A percentile compares a stretch with the other conserved stretches of the same genome.
Conservation (phyloP, 2,329 filamentous ascomycete genomes). For the Dothideomycetidae sp. region DNA sequence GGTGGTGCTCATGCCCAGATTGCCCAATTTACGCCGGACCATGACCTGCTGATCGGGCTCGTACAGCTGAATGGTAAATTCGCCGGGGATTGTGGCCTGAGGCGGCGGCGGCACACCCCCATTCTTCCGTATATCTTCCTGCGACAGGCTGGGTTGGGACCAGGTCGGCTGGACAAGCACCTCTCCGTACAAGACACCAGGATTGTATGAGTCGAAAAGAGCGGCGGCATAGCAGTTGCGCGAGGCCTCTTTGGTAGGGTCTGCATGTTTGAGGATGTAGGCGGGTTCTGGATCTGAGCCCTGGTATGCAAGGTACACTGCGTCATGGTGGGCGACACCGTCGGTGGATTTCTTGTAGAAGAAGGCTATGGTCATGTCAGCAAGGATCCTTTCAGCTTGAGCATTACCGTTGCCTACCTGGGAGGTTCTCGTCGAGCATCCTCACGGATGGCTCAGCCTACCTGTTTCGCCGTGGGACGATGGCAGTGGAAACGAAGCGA, state of each 20-base stretch:
- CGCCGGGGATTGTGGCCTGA: slow-evolving; percentile 58
- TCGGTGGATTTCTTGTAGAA: slow-evolving; percentile 42
- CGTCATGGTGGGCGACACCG: slow-evolving; percentile 37
- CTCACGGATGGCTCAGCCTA: no score
- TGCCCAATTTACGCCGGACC: slow-evolving; percentile 56
- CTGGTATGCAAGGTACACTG: slow-evolving; percentile 48
- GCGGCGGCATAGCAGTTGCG: slow-evolving; percentile 78
- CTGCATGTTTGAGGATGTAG: slow-evolving; percentile 65
- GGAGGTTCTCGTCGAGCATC: slow-evolving; percentile 93
- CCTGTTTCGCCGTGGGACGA: no score
- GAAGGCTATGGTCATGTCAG: slow-evolving; percentile 30
- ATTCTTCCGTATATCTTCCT: slow-evolving; percentile 60
- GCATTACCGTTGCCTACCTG: slow-evolving; percentile 22
- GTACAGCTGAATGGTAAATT: slow-evolving; percentile 79
- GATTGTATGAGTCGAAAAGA: slow-evolving; percentile 66
- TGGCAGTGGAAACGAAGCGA: no score
- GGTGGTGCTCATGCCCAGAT: slow-evolving; percentile 64
- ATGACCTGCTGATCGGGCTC: slow-evolving; percentile 75
- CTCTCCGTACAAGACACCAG: slow-evolving; percentile 75
- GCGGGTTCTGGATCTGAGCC: slow-evolving; percentile 67
- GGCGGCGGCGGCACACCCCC: slow-evolving; percentile 51
- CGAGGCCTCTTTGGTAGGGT: slow-evolving; percentile 48
- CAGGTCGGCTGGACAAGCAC: slow-evolving; percentile 74
- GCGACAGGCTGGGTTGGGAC: slow-evolving; percentile 66
- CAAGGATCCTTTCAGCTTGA: slow-evolving; percentile 26